Percentiles rank a stretch among this genome's conserved stretches.
phyloP scores from a whole-genome alignment of 192 early-diverging fungal species.

The Geranomyces variabilis region DNA sequence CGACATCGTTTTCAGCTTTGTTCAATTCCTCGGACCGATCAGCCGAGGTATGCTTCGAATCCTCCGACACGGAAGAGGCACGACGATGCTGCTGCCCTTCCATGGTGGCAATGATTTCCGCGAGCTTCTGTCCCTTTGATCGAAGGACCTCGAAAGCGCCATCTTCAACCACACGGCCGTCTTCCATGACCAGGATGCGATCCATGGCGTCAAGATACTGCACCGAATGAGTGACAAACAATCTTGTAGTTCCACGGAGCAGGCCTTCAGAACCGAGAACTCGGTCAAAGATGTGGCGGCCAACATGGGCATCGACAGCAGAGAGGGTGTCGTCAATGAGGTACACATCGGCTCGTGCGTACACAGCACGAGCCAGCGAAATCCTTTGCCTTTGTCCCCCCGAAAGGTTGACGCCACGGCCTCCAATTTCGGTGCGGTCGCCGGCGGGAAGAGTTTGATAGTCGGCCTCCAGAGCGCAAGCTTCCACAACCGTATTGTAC shows the following conservation, averaged over 20 bases:
- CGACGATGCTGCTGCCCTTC: background rate
- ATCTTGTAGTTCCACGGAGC: slow-evolving; percentile 71
- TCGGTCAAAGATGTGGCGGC: slow-evolving; percentile 80
- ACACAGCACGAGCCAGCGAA: slow-evolving; percentile 53
- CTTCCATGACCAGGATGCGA: slow-evolving; percentile 75
- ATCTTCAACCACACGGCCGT: slow-evolving; percentile 70
- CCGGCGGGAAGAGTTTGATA: slow-evolving; percentile 37
- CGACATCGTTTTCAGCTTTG: too few species aligned
- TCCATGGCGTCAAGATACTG: slow-evolving; percentile 35
- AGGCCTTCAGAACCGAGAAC: slow-evolving; percentile 85
- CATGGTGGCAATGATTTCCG: slow-evolving; percentile 3
- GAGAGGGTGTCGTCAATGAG: slow-evolving; percentile 68
- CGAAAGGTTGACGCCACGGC: slow-evolving; percentile 43
- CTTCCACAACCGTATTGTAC: slow-evolving; percentile 34
- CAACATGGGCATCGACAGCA: slow-evolving; percentile 69
- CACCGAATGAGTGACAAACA: slow-evolving; percentile 66
- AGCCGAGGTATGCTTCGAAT: too few species aligned
- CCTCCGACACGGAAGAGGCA: background rate
- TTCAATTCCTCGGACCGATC: too few species aligned
- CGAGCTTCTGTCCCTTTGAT: background rate
- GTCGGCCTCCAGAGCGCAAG: slow-evolving; percentile 47
- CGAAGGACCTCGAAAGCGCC: slow-evolving; percentile 46
- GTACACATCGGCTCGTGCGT: slow-evolving; percentile 29
- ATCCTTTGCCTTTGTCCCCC: slow-evolving; percentile 83
- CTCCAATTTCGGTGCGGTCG: slow-evolving; percentile 51